Evolutionary conservation across 2,329 filamentous ascomycete species (phyloP), one percentile per base, ranked within the genome.

Genomic region (Cordyceps pruinosa): DNA sequence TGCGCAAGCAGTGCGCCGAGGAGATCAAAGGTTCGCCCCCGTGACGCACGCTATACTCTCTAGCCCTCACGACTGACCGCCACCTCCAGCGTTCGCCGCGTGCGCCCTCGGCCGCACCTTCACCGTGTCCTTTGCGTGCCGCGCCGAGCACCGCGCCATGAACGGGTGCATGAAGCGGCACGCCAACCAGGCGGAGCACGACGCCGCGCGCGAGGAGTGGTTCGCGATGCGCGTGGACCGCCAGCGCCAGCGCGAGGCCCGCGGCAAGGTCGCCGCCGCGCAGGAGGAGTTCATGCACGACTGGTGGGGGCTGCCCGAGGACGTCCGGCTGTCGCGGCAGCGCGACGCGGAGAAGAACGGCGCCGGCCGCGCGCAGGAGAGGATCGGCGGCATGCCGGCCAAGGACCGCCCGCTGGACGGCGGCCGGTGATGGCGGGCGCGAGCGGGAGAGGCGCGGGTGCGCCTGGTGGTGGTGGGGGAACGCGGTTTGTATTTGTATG

Each of bases 121-220:
- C 65, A 91, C 87, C 57, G 88, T 94, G 58, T 88, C 91, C 13
- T 97, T 94, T 78, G 82, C 85, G 54, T 99, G 94, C 77, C 87
- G 90, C 55, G 74, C 80, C 49, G 81, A 92, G 68, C 88, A 91
- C 66, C 85, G 87, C 61, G 79, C 81, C 35, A 99, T 99, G 94
- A 99, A 99, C 75, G 80, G 77, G 60, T 99, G 94, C 77, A 97
- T 99, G 91, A 80, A 92, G 64, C 73, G 80, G 57, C 88, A 95
- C 75, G 92, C 93, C 56, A 95, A 89, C 62, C 88, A 86, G 61
- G 84, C 82, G 56, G 90, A 95, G 70, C 83, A 95, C 72, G 94
- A 99, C 74, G 85, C 84, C 25, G 94, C 94, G 61, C 80, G 94
- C 53, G 89, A 91, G 72, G 91, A 97, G 70, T 99, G 94, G 94